Evolutionary conservation across 306 rosid species (phyloP).

Genomic region (Cucurbita maxima): DNA sequence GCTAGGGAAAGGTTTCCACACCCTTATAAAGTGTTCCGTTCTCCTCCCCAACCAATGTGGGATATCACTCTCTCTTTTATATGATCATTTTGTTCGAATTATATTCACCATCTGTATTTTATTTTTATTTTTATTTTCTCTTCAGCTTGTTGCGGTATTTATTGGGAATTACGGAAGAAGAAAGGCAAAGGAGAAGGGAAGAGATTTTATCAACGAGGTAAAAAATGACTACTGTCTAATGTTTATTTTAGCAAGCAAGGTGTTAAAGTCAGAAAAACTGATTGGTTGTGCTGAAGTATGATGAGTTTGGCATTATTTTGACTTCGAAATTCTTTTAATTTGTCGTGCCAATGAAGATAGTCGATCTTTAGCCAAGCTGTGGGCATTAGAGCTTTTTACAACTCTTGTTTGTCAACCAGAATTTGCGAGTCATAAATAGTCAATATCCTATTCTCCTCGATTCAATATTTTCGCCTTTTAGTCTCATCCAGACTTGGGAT

Average conservation of each 20-base stretch:
- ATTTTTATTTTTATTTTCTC: neutral
- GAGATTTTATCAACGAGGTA: constrained; percentile 89
- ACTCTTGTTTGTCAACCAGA: neutral
- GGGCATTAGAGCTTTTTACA: neutral
- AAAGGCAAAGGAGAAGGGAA: constrained; percentile 74
- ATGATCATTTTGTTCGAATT: neutral
- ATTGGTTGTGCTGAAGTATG: neutral
- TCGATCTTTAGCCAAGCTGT: neutral
- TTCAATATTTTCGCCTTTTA: neutral
- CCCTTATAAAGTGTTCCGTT: too few relatives aligned
- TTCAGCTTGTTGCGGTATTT: constrained; percentile 51
- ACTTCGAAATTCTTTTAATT: neutral
- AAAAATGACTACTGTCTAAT: constrained; percentile 2
- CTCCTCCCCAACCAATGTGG: too few relatives aligned
- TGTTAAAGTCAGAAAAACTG: neutral
- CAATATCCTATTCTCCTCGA: neutral
- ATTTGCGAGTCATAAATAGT: neutral
- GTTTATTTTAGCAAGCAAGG: neutral
- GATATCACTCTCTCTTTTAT: neutral
- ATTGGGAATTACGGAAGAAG: constrained; percentile 82
- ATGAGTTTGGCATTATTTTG: neutral
- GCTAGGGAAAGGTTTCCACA: too few relatives aligned
- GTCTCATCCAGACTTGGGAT: neutral
- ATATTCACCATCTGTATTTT: neutral
- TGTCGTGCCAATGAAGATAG: neutral